phyloP scores from a whole-genome alignment of 2,329 filamentous ascomycete species.

The Monilinia vaccinii-corymbosi region DNA sequence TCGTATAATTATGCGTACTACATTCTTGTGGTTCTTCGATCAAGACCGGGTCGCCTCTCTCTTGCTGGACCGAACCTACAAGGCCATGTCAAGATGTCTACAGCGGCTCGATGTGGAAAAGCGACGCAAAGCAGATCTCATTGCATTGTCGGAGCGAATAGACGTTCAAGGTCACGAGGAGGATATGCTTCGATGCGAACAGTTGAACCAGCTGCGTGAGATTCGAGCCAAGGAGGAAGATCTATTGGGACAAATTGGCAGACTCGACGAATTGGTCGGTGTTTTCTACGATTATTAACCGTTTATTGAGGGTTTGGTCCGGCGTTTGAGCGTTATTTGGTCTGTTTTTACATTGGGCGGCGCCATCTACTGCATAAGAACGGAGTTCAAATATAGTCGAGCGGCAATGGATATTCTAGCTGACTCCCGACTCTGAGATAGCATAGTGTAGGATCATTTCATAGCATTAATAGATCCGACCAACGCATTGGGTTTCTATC shows the following conservation, averaged over 20 bases:
- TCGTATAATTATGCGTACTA: constrained; percentile 70
- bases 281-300: constrained; percentile 67
- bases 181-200: constrained; percentile 64
- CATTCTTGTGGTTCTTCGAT: constrained; percentile 92
- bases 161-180: constrained; percentile 74
- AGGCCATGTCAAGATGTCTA: constrained; percentile 76
- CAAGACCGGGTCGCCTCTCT: constrained; percentile 59
- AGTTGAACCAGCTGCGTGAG: constrained; percentile 54
- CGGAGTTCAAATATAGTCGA: constrained; percentile 12
- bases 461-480: background rate
- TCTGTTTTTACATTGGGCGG: constrained; percentile 13
- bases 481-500: background rate
- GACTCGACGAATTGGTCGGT: constrained; percentile 77
- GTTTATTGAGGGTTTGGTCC: constrained; percentile 6
- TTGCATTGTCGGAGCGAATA: constrained; percentile 73
- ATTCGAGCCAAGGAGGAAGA: constrained; percentile 60
- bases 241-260: constrained; percentile 67
- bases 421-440: constrained; percentile 5
- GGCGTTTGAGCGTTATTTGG: constrained; percentile 9
- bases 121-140: constrained; percentile 58
- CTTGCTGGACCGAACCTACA: constrained; percentile 75
- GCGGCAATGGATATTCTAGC: constrained; percentile 2
- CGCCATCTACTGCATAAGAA: constrained; percentile 15
- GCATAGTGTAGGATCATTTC: constrained; percentile 6
- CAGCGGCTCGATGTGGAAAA: constrained; percentile 74